Percentiles rank a stretch among this genome's conserved stretches.
phyloP scores from a whole-genome alignment of 116 monocot genomes.

The Thalassia testudinum region DNA sequence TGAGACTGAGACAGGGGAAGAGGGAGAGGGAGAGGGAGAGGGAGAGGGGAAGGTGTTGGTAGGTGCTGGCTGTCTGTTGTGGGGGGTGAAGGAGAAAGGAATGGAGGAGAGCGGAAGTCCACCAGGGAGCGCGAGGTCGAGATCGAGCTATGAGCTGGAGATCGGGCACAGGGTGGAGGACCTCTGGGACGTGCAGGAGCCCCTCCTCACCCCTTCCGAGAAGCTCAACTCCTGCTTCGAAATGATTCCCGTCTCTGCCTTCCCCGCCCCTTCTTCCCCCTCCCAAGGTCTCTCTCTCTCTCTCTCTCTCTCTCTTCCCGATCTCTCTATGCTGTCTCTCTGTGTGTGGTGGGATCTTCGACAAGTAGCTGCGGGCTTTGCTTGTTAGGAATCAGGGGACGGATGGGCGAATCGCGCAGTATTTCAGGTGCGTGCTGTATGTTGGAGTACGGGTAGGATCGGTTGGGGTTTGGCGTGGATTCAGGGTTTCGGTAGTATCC shows the following conservation, averaged over 20 bases:
- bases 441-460: no score
- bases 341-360: no score
- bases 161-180: slow-evolving; percentile 65
- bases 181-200: slow-evolving; percentile 47
- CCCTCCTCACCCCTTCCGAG: slow-evolving; percentile 58
- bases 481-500: no score
- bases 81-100: not conserved
- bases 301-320: no score
- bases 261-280: slow-evolving; percentile 38
- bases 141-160: slow-evolving; percentile 50
- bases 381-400: no score
- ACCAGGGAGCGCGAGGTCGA: slow-evolving; percentile 9
- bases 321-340: no score
- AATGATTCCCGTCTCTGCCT: slow-evolving; percentile 50
- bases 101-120: slow-evolving; percentile 8
- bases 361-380: no score
- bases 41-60: not conserved
- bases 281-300: slow-evolving; percentile 47
- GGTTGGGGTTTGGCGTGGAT: no score
- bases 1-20: not conserved
- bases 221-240: slow-evolving; percentile 91
- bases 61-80: not conserved
- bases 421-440: no score
- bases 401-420: no score
- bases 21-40: slow-evolving; percentile 1